A percentile compares a stretch with the other conserved stretches of the same genome.
These are phyloP conservation scores for Penicillium corylophilum DNA, from an alignment of 2,329 filamentous ascomycete genomes.

Conservation along the genomic window DNA sequence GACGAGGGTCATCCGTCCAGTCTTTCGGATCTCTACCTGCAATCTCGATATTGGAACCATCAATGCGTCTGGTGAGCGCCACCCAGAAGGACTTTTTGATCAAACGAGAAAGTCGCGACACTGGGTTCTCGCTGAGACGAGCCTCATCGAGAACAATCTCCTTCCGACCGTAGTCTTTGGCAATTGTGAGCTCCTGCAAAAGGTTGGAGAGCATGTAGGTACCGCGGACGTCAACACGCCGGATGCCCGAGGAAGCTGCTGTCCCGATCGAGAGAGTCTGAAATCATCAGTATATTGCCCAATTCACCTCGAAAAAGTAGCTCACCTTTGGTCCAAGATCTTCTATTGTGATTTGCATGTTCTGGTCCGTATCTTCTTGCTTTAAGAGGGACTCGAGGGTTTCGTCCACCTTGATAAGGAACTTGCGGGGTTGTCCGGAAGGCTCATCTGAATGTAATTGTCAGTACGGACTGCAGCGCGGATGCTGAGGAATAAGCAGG, in stretches of 20 bases:
- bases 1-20: conserved; percentile 85
- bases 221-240: conserved; percentile 85
- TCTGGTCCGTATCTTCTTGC: conserved; percentile 89
- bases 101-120: conserved; percentile 79
- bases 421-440: conserved; percentile 68
- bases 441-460: conserved; percentile 63
- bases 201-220: conserved; percentile 98
- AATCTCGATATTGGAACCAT: conserved; percentile 74
- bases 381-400: conserved; percentile 76
- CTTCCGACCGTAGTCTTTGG: conserved; percentile 84
- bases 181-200: conserved; percentile 88
- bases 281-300: conserved; percentile 25
- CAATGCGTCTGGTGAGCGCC: conserved; percentile 82
- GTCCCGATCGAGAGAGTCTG: conserved; percentile 81
- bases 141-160: conserved; percentile 89
- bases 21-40: conserved; percentile 92
- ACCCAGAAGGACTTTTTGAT: conserved; percentile 94
- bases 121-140: conserved; percentile 91
- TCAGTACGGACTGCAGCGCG: conserved; percentile 9
- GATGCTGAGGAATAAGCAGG: not conserved
- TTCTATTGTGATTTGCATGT: conserved; percentile 97
- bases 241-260: conserved; percentile 79
- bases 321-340: conserved; percentile 84
- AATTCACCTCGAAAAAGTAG: not conserved
- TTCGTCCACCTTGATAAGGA: conserved; percentile 80